Evolutionary conservation across 768 basidiomycete genomes (phyloP), one percentile per base, ranked within the genome.

Genomic region (Podaxis pistillaris): DNA sequence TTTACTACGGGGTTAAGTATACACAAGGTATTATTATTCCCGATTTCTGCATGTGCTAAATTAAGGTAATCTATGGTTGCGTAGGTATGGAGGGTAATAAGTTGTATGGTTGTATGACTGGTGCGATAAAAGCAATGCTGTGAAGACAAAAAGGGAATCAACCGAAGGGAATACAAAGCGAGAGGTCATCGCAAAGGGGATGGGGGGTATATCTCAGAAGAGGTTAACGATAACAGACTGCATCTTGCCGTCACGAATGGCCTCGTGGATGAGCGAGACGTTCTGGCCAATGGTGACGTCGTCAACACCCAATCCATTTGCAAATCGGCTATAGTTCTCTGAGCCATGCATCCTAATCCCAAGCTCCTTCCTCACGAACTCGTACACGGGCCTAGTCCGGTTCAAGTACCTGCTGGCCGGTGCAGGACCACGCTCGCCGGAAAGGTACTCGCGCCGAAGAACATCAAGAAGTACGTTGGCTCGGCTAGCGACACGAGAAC

Each of bases 331-430:
- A 64, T 86, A 78, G 69, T 94, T 94, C 67, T 91, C 90, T 7
- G 81, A 78, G 15, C 92, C 92, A 65, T 93, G 86, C 90, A 93
- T 94, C 66, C 78, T 78, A 64, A 94, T 84, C n/a, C 90, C 90
- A 30, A 94, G 76, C 7, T 80, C 82, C 22, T 83, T 63, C 37
- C 93, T 81, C 4, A 96, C 83, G 65, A 86, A 95, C 71, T 90
- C 86, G 73, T 96, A 96, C 24, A 94, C 72, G 4, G 84, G 76
- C 11, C 85, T 81, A 3, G 91, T 92, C 70, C 83, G 83, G 69
- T 85, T 86, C 62, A 96, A 80, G 73, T 79, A 86, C 9, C 69
- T 68, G 64, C 86, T 84, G 1, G 93, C 92, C 0, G 93, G 92
- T 5, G 89, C 81, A 8, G 76, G 69, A 2, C 89, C 90, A 12